A percentile compares a stretch with the other conserved stretches of the same genome.
phyloP scores from a whole-genome alignment of 2,329 filamentous ascomycete genomes.

The Dothistroma pini region DNA sequence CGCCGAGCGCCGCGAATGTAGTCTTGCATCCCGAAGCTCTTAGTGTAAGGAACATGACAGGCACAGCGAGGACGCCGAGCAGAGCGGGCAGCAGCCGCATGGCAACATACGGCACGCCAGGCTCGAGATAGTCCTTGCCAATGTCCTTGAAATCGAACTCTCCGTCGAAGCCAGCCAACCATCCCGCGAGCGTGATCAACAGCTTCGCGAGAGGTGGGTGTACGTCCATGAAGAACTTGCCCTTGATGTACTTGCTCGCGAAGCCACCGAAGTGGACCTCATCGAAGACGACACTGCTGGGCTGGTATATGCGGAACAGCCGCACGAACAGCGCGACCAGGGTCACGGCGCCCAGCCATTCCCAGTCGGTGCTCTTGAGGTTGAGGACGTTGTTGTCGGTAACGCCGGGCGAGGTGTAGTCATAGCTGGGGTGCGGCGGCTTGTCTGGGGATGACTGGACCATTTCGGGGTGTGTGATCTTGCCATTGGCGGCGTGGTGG shows the following conservation, averaged over 20 bases:
- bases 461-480: conserved; percentile 16
- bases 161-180: conserved; percentile 90
- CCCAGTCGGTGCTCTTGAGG: conserved; percentile 79
- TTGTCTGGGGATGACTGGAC: conserved; percentile 33
- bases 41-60: conserved; percentile 89
- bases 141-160: conserved; percentile 99
- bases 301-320: conserved; percentile 93
- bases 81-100: conserved; percentile 94
- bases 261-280: conserved; percentile 99
- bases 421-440: conserved; percentile 36
- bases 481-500: conserved; percentile 16
- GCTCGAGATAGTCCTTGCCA: conserved; percentile 96
- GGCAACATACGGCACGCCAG: conserved; percentile 90
- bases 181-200: conserved; percentile 91
- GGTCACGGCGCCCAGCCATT: conserved; percentile 68
- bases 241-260: conserved; percentile 98
- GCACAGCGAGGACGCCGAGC: conserved; percentile 81
- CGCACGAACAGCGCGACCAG: conserved; percentile 74
- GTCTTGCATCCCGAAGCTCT: conserved; percentile 89
- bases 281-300: conserved; percentile 94
- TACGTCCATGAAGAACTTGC: conserved; percentile 99
- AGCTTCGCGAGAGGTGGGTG: conserved; percentile 96
- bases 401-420: conserved; percentile 75
- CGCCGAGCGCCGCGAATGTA: conserved; percentile 75
- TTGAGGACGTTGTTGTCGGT: conserved; percentile 89